Percentiles rank a stretch among this genome's conserved stretches.
Conservation (phyloP, 2,329 filamentous ascomycete species). For the Cytospora mali region DNA sequence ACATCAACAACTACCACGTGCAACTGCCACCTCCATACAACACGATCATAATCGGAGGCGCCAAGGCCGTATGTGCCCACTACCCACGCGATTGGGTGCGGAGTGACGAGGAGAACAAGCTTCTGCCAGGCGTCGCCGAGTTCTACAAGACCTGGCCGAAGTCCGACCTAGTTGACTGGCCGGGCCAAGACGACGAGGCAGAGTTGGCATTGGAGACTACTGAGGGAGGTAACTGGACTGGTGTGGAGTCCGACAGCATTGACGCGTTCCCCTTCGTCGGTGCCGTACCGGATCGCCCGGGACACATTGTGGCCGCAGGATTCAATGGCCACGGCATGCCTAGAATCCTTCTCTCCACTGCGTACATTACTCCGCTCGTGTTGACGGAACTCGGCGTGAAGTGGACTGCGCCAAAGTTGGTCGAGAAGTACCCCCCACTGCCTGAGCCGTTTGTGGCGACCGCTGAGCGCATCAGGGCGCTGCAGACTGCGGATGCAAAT, state of each 20-base stretch:
- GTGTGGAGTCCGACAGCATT: slow-evolving; percentile 30
- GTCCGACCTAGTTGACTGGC: slow-evolving; percentile 34
- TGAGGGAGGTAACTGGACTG: slow-evolving; percentile 37
- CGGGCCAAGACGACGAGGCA: slow-evolving; percentile 29
- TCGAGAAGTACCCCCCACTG: slow-evolving; percentile 33
- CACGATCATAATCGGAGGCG: slow-evolving; percentile 36
- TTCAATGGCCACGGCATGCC: slow-evolving; percentile 38
- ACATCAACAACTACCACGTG: slow-evolving; percentile 39
- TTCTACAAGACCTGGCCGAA: slow-evolving; percentile 37
- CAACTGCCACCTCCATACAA: slow-evolving; percentile 38
- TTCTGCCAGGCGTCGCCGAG: slow-evolving; percentile 34
- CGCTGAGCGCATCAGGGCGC: slow-evolving; percentile 32
- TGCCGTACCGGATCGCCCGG: slow-evolving; percentile 31
- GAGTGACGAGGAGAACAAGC: slow-evolving; percentile 35
- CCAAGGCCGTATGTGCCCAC: slow-evolving; percentile 34
- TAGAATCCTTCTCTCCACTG: slow-evolving; percentile 36
- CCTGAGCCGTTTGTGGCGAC: slow-evolving; percentile 37
- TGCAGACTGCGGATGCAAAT: slow-evolving; percentile 28
- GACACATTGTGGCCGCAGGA: slow-evolving; percentile 35
- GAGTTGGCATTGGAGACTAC: slow-evolving; percentile 25
- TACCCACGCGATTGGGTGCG: slow-evolving; percentile 31
- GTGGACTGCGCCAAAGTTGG: slow-evolving; percentile 29
- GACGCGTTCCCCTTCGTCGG: slow-evolving; percentile 34
- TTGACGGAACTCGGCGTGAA: slow-evolving; percentile 31
- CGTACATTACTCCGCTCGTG: slow-evolving; percentile 34